phyloP scores from a whole-genome alignment of 2,329 filamentous ascomycete genomes.

The Sclerotiophoma versabilis region DNA sequence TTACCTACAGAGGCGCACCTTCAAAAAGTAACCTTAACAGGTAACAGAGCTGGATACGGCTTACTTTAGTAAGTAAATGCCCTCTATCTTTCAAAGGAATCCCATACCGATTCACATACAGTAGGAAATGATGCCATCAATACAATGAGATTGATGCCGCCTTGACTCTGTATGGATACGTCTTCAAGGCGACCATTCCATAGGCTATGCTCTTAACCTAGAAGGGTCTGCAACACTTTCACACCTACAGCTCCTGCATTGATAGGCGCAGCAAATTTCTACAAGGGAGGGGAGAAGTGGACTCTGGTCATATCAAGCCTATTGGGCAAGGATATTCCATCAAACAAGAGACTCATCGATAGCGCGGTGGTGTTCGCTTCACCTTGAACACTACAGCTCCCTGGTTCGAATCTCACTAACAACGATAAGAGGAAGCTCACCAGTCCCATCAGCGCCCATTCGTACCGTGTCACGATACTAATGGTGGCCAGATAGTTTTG shows the following conservation, averaged over 20 bases:
- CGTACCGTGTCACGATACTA: no score
- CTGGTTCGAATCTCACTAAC: slow-evolving; percentile 3
- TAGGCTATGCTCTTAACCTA: no score
- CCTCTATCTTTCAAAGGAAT: no score
- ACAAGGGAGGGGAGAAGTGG: background rate
- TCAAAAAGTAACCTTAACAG: no score
- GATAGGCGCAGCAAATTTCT: background rate
- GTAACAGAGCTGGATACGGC: no score
- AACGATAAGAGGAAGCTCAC: background rate
- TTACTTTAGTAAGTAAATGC: no score
- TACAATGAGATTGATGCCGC: no score
- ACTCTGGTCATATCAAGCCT: background rate
- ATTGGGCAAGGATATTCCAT: background rate
- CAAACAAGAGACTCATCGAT: slow-evolving; percentile 2
- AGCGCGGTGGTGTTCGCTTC: background rate
- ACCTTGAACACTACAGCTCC: background rate
- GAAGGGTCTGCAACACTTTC: background rate
- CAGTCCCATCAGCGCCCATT: background rate
- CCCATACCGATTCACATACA: no score
- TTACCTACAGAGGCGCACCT: no score
- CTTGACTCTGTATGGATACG: no score
- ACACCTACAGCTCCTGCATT: background rate
- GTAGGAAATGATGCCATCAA: no score
- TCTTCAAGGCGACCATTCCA: no score
- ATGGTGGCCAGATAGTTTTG: background rate